Evolutionary conservation across 768 basidiomycete species (phyloP).

Genomic region (Russula compacta): DNA sequence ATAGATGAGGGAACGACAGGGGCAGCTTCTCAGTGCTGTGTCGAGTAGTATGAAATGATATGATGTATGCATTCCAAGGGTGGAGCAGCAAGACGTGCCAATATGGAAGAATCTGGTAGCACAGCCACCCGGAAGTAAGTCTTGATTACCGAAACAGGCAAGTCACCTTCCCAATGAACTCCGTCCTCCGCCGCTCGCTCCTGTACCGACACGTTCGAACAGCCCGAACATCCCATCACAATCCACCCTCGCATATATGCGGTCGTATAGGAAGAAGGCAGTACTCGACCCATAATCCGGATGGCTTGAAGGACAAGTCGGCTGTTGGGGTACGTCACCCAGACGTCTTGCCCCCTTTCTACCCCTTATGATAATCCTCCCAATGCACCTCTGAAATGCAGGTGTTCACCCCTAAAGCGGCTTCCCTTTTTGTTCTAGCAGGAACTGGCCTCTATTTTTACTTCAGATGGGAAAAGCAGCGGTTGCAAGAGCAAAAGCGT

Average conservation of each 20-base stretch:
- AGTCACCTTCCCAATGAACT: conserved; percentile 12
- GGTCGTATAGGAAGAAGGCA: neutral
- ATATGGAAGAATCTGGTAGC: too few relatives aligned
- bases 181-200: conserved; percentile 7
- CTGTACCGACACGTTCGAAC: neutral
- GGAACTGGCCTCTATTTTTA: conserved; percentile 80
- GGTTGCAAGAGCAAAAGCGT: conserved; percentile 72
- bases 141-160: neutral
- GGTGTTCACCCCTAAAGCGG: conserved; percentile 90
- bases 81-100: neutral
- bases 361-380: neutral
- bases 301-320: conserved; percentile 13
- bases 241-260: neutral
- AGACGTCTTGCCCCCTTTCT: neutral
- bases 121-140: neutral
- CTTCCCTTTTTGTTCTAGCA: conserved; percentile 72
- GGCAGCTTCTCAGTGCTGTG: neutral
- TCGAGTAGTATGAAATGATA: too few relatives aligned
- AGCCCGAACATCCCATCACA: neutral
- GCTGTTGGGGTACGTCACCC: conserved; percentile 16
- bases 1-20: neutral
- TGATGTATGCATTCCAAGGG: neutral
- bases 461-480: conserved; percentile 80
- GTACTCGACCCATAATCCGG: conserved; percentile 1
- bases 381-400: conserved; percentile 25